phyloP scores from a whole-genome alignment of 371 early-diverging fungal species.

The Mucor velutinosus region DNA sequence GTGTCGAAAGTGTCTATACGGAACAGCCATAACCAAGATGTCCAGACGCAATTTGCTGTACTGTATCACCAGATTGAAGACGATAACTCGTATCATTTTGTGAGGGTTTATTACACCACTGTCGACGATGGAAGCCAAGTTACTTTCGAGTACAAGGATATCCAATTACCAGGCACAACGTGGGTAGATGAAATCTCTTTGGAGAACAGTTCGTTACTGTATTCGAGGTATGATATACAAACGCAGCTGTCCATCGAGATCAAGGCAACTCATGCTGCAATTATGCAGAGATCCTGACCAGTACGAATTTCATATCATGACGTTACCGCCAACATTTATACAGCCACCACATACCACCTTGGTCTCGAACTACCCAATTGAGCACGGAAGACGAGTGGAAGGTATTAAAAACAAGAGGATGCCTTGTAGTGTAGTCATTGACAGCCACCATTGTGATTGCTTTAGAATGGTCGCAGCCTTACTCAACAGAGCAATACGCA shows the following conservation, averaged over 20 bases:
- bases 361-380: constrained; percentile 9
- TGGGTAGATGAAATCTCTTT: constrained; percentile 40
- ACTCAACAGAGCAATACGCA: constrained; percentile 20
- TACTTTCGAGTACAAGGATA: constrained; percentile 40
- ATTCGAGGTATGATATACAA: constrained; percentile 34
- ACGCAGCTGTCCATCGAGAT: background rate
- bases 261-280: background rate
- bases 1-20: constrained; percentile 29
- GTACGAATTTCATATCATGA: constrained; percentile 36
- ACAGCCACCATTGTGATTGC: background rate
- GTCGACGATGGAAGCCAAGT: background rate
- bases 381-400: constrained; percentile 29
- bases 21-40: constrained; percentile 2
- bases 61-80: constrained; percentile 41
- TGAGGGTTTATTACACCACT: constrained; percentile 37
- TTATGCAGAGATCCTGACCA: constrained; percentile 41
- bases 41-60: constrained; percentile 28
- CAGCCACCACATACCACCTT: constrained; percentile 23
- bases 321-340: constrained; percentile 28
- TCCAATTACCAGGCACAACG: constrained; percentile 40
- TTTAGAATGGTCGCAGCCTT: constrained; percentile 35
- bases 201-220: constrained; percentile 34
- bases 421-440: background rate
- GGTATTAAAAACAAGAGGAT: constrained; percentile 7
- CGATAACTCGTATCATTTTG: constrained; percentile 35